phyloP scores from a whole-genome alignment of 2,329 filamentous ascomycete genomes.

The Chrysoporthe puriensis region DNA sequence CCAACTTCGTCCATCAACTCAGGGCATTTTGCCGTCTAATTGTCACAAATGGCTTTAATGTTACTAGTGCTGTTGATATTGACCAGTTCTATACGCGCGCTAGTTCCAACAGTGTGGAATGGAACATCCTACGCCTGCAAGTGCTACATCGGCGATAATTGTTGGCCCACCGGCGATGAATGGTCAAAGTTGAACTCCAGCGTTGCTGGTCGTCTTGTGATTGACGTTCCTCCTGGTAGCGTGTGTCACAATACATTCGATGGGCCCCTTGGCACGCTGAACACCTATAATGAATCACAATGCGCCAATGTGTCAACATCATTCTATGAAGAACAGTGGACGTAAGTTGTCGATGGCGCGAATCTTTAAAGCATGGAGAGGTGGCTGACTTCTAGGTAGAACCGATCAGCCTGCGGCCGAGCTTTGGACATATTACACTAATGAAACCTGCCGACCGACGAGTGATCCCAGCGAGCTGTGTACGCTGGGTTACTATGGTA shows the following conservation, averaged over 20 bases:
- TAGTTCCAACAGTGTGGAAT: slow-evolving; percentile 31
- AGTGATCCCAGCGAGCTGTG: slow-evolving; percentile 39
- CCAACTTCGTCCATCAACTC: not conserved
- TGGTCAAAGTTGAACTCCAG: slow-evolving; percentile 41
- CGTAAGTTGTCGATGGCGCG: not conserved
- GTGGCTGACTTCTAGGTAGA: slow-evolving; percentile 12
- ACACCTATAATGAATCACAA: slow-evolving; percentile 42
- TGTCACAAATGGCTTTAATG: not conserved
- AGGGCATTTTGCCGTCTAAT: not conserved
- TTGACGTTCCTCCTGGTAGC: slow-evolving; percentile 38
- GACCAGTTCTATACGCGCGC: not conserved
- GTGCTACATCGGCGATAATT: slow-evolving; percentile 38
- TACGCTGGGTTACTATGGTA: slow-evolving; percentile 44
- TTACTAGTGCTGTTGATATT: not conserved
- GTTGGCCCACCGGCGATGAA: slow-evolving; percentile 36
- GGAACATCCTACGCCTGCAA: slow-evolving; percentile 38
- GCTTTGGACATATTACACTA: slow-evolving; percentile 49
- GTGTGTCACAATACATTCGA: slow-evolving; percentile 44
- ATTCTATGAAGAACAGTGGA: not conserved
- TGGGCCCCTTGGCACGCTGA: slow-evolving; percentile 41
- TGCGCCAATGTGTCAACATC: slow-evolving; percentile 36
- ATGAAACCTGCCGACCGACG: slow-evolving; percentile 45
- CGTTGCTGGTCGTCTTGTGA: slow-evolving; percentile 40
- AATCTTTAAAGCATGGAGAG: not conserved
- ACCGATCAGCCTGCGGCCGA: slow-evolving; percentile 34